Evolutionary conservation across 2,329 filamentous ascomycete genomes (phyloP).

Genomic region (Cladosporium sphaerospermum): DNA sequence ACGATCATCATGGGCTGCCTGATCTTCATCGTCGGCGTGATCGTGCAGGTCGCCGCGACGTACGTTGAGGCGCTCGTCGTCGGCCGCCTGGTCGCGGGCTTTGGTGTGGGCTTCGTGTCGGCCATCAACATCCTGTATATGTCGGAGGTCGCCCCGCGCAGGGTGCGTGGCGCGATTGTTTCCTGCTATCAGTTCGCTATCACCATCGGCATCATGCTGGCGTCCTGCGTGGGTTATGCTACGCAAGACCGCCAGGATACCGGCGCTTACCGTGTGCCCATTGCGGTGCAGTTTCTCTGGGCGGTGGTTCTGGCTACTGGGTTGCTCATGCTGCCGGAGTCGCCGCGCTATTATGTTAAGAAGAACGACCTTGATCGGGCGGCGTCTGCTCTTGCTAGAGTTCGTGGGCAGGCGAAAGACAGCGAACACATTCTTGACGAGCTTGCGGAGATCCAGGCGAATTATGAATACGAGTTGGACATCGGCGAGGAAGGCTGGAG

Average conservation of each 20-base stretch:
- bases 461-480: constrained; percentile 74
- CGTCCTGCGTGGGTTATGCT: constrained; percentile 66
- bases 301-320: constrained; percentile 67
- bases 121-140: constrained; percentile 50
- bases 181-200: constrained; percentile 79
- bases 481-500: constrained; percentile 49
- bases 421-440: constrained; percentile 73
- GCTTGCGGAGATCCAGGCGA: constrained; percentile 79
- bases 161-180: constrained; percentile 71
- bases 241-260: constrained; percentile 58
- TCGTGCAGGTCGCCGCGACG: constrained; percentile 55
- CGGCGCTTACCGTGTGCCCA: constrained; percentile 72
- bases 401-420: constrained; percentile 67
- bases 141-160: constrained; percentile 46
- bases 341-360: constrained; percentile 79
- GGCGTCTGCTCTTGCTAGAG: constrained; percentile 55
- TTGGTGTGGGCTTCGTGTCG: constrained; percentile 67
- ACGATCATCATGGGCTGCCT: constrained; percentile 56
- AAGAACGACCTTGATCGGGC: constrained; percentile 64
- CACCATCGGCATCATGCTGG: constrained; percentile 71
- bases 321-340: constrained; percentile 73
- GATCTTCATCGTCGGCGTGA: constrained; percentile 54
- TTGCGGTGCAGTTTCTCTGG: constrained; percentile 74
- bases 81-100: constrained; percentile 67
- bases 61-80: constrained; percentile 59